phyloP scores from a whole-genome alignment of 805 yeast species.

The Pichia scutulata region DNA sequence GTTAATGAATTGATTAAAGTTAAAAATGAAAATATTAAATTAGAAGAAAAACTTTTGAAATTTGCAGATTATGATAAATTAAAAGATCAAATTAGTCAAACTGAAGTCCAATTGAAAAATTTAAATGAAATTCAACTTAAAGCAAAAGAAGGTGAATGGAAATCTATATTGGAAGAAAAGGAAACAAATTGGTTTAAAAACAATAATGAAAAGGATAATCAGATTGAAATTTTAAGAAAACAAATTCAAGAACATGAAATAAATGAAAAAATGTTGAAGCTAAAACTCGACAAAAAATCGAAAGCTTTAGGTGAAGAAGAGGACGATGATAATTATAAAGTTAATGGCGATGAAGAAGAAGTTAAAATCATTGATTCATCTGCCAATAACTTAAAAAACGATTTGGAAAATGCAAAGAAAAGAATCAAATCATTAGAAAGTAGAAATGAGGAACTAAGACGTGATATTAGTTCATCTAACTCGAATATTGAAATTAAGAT shows the following conservation, averaged over 20 bases:
- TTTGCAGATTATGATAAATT: constrained; percentile 75
- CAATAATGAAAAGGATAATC: constrained; percentile 44
- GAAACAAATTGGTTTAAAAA: constrained; percentile 59
- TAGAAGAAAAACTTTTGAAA: constrained; percentile 53
- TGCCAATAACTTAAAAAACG: constrained; percentile 53
- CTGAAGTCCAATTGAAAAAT: constrained; percentile 55
- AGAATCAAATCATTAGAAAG: constrained; percentile 65
- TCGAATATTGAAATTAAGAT: constrained; percentile 35
- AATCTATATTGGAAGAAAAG: constrained; percentile 63
- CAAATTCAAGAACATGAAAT: constrained; percentile 60
- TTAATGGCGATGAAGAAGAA: constrained; percentile 8
- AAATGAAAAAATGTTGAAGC: constrained; percentile 54
- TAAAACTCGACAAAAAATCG: constrained; percentile 44
- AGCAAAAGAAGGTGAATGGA: constrained; percentile 69
- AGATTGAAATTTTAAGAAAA: constrained; percentile 42
- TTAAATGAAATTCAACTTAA: constrained; percentile 44
- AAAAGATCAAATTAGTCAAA: constrained; percentile 50
- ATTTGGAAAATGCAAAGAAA: constrained; percentile 61
- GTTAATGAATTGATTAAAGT: constrained; percentile 43
- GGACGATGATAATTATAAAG: constrained; percentile 23
- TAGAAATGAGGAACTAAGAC: constrained; percentile 67
- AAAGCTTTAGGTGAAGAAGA: constrained; percentile 33
- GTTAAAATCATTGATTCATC: constrained; percentile 20
- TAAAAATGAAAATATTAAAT: constrained; percentile 39
- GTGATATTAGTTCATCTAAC: constrained; percentile 51